Evolutionary conservation across 495 filamentous ascomycete species (phyloP).

Genomic region (Aspergillus homomorphus): DNA sequence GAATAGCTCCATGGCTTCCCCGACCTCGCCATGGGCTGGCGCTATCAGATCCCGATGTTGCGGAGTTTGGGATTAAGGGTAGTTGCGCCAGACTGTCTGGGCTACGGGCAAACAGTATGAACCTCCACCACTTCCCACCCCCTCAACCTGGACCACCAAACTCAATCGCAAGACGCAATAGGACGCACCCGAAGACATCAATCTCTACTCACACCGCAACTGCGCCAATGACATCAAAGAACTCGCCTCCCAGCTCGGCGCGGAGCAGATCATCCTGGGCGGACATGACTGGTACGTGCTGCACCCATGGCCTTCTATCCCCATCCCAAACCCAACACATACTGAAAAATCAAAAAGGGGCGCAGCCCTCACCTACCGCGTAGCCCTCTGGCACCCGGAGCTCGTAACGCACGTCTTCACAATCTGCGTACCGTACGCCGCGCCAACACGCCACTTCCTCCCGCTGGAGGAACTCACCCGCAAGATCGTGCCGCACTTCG

Average conservation of each 20-base stretch:
- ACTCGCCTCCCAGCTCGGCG: slow-evolving; percentile 57
- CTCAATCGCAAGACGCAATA: slow-evolving; percentile 21
- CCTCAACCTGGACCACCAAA: background rate
- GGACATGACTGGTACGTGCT: slow-evolving; percentile 83
- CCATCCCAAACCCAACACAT: background rate
- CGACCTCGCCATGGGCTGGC: slow-evolving; percentile 71
- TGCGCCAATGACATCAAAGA: slow-evolving; percentile 67
- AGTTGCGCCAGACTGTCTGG: slow-evolving; percentile 75
- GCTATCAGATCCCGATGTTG: slow-evolving; percentile 79
- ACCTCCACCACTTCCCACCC: background rate
- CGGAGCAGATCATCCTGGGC: slow-evolving; percentile 63
- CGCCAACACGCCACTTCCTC: slow-evolving; percentile 47
- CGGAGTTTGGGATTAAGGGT: slow-evolving; percentile 64
- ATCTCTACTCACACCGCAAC: slow-evolving; percentile 65
- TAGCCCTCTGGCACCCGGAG: slow-evolving; percentile 68
- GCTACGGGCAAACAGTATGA: slow-evolving; percentile 71
- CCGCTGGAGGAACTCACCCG: slow-evolving; percentile 54
- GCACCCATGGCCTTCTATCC: background rate
- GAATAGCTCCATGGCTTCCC: slow-evolving; percentile 62
- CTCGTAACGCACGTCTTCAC: slow-evolving; percentile 70
- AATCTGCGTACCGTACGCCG: slow-evolving; percentile 70
- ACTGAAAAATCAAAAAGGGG: slow-evolving; percentile 37
- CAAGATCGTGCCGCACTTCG: slow-evolving; percentile 64
- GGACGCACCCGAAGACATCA: slow-evolving; percentile 56
- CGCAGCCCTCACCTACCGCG: slow-evolving; percentile 56